Evolutionary conservation across 345 rosid genomes (phyloP).

Genomic region (Trapa bicornis): DNA sequence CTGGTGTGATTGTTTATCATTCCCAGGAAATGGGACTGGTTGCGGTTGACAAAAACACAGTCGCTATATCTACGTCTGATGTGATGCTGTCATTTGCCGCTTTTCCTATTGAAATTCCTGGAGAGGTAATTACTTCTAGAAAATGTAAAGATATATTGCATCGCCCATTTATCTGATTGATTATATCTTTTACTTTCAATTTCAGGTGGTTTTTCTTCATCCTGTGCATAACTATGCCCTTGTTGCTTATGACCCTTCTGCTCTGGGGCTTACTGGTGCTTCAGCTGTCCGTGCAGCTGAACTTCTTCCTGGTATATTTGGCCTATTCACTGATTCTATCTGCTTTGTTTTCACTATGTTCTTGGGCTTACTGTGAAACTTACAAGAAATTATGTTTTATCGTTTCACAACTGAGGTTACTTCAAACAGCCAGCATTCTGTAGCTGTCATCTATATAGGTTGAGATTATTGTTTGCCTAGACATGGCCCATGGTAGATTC

Average conservation of each 20-base stretch:
- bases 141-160: not conserved
- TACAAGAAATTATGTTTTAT: too few relatives aligned
- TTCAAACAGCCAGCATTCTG: too few relatives aligned
- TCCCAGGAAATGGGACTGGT: constrained; percentile 83
- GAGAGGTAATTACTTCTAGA: constrained; percentile 44
- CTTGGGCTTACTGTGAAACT: not conserved
- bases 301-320: constrained; percentile 63
- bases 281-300: constrained; percentile 76
- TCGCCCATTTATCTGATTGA: constrained; percentile 5
- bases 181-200: constrained; percentile 11
- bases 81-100: constrained; percentile 96
- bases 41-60: constrained; percentile 85
- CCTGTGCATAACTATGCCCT: constrained; percentile 93
- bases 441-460: too few relatives aligned
- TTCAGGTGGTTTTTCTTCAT: constrained; percentile 89
- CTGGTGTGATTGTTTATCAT: constrained; percentile 83
- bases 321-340: constrained; percentile 6
- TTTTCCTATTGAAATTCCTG: constrained; percentile 92
- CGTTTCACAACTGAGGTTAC: too few relatives aligned
- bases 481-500: too few relatives aligned
- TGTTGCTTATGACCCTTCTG: constrained; percentile 81
- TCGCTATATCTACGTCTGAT: constrained; percentile 71
- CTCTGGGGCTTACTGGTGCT: constrained; percentile 57
- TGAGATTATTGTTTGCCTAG: too few relatives aligned
- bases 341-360: not conserved